Conservation (phyloP, 2,329 filamentous ascomycete genomes). For the Arthrinium puccinioides region DNA sequence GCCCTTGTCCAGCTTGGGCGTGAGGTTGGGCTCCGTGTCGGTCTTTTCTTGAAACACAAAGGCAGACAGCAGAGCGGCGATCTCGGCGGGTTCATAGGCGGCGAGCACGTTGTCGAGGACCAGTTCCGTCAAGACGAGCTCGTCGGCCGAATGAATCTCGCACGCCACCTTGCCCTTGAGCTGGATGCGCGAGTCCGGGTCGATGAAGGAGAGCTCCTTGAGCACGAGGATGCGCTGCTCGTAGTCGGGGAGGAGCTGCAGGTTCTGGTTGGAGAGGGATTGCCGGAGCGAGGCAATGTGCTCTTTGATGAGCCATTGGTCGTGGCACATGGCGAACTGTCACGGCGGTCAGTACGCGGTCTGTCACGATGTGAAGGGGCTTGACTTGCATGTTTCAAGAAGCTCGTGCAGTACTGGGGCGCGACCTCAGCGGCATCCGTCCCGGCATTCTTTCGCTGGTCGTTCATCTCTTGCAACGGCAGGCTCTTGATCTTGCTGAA, state of each 20-base stretch:
- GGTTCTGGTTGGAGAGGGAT: conserved; percentile 90
- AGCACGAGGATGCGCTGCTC: conserved; percentile 90
- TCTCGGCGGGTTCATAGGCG: conserved; percentile 92
- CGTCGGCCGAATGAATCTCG: conserved; percentile 94
- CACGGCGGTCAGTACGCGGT: too few species aligned
- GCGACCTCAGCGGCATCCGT: conserved; percentile 55
- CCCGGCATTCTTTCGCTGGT: conserved; percentile 60
- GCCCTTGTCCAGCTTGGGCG: conserved; percentile 72
- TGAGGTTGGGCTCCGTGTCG: conserved; percentile 70
- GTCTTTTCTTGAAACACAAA: conserved; percentile 99
- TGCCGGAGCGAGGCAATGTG: conserved; percentile 83
- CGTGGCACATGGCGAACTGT: conserved; percentile 95
- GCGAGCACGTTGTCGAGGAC: conserved; percentile 95
- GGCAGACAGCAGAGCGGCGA: conserved; percentile 83
- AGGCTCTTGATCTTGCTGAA: conserved; percentile 78
- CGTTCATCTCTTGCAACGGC: conserved; percentile 69
- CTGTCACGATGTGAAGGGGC: too few species aligned
- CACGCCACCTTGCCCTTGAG: conserved; percentile 98
- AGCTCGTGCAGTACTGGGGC: conserved; percentile 65
- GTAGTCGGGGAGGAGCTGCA: conserved; percentile 92
- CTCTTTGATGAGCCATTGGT: conserved; percentile 93
- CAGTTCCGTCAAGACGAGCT: conserved; percentile 90
- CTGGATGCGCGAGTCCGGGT: conserved; percentile 78
- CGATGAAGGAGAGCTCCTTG: conserved; percentile 87
- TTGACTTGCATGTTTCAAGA: too few species aligned